Evolutionary conservation across 2,329 filamentous ascomycete species (phyloP), one percentile per base, ranked within the genome.

Genomic region (Aspergillus amoenus): DNA sequence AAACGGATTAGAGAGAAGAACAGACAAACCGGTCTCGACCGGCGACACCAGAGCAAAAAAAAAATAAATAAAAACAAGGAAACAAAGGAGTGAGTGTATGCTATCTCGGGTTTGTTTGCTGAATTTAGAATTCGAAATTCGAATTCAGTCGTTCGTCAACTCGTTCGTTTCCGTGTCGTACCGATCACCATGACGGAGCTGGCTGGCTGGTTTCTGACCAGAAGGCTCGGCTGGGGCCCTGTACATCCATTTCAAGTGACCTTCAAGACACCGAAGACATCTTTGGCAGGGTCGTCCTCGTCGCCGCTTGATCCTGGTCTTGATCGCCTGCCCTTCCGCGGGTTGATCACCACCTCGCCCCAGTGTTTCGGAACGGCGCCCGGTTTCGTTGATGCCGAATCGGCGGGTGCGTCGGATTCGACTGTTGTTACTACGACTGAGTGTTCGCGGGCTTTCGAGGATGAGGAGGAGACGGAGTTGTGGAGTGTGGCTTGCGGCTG

Each of bases 301-400:
- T 68, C 63, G 5, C 60, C 47, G 59, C 55, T 65, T 37, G 70
- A 64, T 39, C 68, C 64, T 3, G 64, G 61, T 37, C 67, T 63
- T 55, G 66, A 65, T 32, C 63, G 65, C 58, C 72, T 74, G 24
- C 59, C 56, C 59, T 72, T 75, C 47, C 66, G 68, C 41, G 73
- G 70, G 39, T 75, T 76, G 51, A 77, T 71, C 7, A 78, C 72
- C 4, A 78, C 76, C 59, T 78, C 76, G 4, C 75, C 75, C 76
- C 76, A 78, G 50, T 77, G 74, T 59, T 75, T 77, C 1, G 73
- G 73, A 2, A 73, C 68, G 1, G 69, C 64, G 21, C 69, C 64
- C 21, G 30, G 57, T 40, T 39, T 57, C 50, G 17, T 59, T 54
- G 39, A 58, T 61, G 43, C 55, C 60, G 52, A 55, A 42, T 61